phyloP scores from a whole-genome alignment of 2,329 filamentous ascomycete species.

The Thermothelomyces thermophilus region DNA sequence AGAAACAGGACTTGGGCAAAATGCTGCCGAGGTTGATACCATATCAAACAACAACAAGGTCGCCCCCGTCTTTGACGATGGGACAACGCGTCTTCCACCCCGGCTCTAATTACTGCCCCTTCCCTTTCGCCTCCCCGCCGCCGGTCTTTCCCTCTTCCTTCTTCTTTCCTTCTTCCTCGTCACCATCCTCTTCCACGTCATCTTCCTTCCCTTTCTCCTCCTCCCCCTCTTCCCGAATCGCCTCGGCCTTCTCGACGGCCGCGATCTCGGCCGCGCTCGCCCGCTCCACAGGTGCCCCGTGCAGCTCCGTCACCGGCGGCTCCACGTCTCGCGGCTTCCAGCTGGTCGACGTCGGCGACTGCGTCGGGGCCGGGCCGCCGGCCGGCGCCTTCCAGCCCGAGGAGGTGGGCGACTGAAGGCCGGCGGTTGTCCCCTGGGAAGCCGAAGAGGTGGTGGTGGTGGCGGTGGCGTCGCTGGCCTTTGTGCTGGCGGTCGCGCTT shows the following conservation, averaged over 20 bases:
- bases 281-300: conserved; percentile 30
- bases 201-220: conserved; percentile 28
- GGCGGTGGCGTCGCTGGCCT: neutral
- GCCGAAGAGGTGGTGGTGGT: neutral
- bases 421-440: conserved; percentile 17
- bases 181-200: conserved; percentile 21
- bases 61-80: neutral
- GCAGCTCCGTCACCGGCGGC: conserved; percentile 28
- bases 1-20: no score
- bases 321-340: conserved; percentile 36
- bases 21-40: no score
- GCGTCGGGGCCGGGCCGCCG: conserved; percentile 30
- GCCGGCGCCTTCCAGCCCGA: conserved; percentile 35
- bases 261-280: conserved; percentile 36
- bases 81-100: neutral
- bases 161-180: conserved; percentile 16
- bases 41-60: no score
- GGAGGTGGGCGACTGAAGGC: conserved; percentile 41
- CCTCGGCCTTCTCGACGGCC: conserved; percentile 34
- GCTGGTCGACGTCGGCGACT: conserved; percentile 33
- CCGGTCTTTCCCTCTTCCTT: conserved; percentile 24
- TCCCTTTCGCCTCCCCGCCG: conserved; percentile 25
- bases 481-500: neutral
- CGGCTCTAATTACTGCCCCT: neutral
- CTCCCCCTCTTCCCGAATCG: conserved; percentile 36